Evolutionary conservation across 169 alveolate genomes (phyloP), one percentile per base, ranked within the genome.

Genomic region (Babesia ovata): DNA sequence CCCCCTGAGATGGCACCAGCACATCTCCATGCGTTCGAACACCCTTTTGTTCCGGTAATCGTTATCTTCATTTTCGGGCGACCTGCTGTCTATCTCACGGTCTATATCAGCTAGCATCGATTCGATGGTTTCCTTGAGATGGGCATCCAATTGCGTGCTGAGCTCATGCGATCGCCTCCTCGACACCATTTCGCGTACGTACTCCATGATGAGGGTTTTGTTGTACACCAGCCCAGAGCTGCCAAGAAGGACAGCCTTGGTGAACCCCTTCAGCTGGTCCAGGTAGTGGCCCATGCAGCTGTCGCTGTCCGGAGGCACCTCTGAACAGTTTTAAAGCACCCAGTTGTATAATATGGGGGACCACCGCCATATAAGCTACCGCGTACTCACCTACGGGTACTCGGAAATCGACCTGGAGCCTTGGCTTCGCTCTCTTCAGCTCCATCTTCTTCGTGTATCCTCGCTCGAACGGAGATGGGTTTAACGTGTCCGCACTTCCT

Each of bases 1-100:
- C 63, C 33, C 10, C 46, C 76, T 50, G 19, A 67, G 65, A 53
- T 54, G 76, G 26, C 76, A 67, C 76, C 76, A 67, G 44, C 67
- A 54, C 42, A 26, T 26, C 46, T 67, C 76, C 17, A 67, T 36
- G 12, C 26, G 33, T 36, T 44, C n/a, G 10, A 67, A 36, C 49
- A 67, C 48, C 28, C 36, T 45, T 10, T 28, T 6, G 54, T 67
- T 67, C 17, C 76, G 13, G 36, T 53, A 19, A 6, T 52, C 65
- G 22, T 8, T 42, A 8, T 67, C 76, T 17, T 13, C 48, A 6
- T 22, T 19, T 8, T 52, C 24, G 13, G 54, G 36, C 17, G 29
- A 24, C 19, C 22, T 16, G 4, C 4, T 44, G 11, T 12, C 81
- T 10, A 45, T 14, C 54, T 11, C 54, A 2, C 16, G 33, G 22